These are phyloP conservation scores for Pyracantha coccinea DNA, from an alignment of 331 rosid species.

Conservation along the genomic window DNA sequence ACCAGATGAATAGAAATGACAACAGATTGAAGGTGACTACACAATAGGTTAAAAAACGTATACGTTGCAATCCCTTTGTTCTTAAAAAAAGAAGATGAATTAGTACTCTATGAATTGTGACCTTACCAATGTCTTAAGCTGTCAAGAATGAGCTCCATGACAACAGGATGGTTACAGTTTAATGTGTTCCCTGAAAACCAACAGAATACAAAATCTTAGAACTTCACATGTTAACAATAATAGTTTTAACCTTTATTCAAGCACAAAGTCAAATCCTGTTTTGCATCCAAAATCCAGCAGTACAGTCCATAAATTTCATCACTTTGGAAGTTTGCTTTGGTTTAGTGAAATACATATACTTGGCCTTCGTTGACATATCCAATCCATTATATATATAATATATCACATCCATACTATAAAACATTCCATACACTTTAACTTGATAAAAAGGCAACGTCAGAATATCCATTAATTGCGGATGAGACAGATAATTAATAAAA, in stretches of 20 bases:
- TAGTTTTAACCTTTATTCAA: not conserved
- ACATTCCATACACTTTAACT: not conserved
- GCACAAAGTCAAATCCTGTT: not conserved
- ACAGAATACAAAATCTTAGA: conserved; percentile 9
- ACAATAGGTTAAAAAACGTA: no score
- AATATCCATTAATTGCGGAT: not conserved
- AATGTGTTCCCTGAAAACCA: conserved; percentile 77
- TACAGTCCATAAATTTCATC: not conserved
- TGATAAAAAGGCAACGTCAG: not conserved
- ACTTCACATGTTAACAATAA: conserved; percentile 12
- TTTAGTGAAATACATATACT: not conserved
- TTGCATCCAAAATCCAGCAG: not conserved
- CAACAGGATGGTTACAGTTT: conserved; percentile 90
- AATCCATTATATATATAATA: no score
- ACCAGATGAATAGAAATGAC: not conserved
- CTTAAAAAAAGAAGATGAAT: no score
- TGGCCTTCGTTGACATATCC: not conserved
- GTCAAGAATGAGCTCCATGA: conserved; percentile 87
- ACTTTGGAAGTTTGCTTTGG: not conserved
- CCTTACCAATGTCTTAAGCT: conserved; percentile 96
- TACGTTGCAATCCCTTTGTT: not conserved
- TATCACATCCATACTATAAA: not conserved
- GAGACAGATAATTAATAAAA: not conserved
- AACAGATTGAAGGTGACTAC: not conserved
- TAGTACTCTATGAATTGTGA: not conserved